Conservation (phyloP, 2,329 filamentous ascomycete species). For the Didymella keratinophila region DNA sequence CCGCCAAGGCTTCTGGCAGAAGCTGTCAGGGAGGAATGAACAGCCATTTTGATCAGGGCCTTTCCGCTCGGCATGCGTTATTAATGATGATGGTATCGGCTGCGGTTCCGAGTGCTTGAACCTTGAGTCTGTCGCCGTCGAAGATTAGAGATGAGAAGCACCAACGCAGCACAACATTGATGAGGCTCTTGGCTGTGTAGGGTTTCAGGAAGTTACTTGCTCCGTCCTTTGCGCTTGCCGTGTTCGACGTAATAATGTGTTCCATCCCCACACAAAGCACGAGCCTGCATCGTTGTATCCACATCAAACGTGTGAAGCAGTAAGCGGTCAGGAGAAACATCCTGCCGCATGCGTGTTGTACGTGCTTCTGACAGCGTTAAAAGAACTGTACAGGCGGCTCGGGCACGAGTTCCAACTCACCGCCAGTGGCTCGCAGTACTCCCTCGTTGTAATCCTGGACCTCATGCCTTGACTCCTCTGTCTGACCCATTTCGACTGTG, state of each 20-base stretch:
- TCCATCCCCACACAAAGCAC: conserved; percentile 24
- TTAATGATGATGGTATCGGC: conserved; percentile 4
- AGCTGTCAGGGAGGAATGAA: conserved; percentile 15
- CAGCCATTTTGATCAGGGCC: neutral
- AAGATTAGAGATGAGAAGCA: neutral
- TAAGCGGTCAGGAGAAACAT: conserved; percentile 22
- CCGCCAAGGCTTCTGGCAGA: conserved; percentile 12
- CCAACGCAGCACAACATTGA: conserved; percentile 27
- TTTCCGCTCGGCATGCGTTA: conserved; percentile 1
- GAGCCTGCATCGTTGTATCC: conserved; percentile 7
- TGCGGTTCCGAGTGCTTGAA: neutral
- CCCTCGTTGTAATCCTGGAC: neutral
- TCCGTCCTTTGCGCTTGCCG: conserved; percentile 8
- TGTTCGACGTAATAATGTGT: conserved; percentile 6
- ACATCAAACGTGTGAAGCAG: conserved; percentile 26
- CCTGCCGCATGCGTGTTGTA: conserved; percentile 40
- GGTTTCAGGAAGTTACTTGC: conserved; percentile 11
- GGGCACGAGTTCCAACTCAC: neutral
- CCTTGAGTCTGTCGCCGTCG: neutral
- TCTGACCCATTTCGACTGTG: neutral
- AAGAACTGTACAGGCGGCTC: neutral
- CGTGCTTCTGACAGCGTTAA: conserved; percentile 25
- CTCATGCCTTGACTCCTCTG: neutral
- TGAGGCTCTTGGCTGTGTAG: conserved; percentile 29
- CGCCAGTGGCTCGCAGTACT: neutral